These are phyloP conservation scores for Malus hybrid DNA, from an alignment of 331 rosid species.

Conservation along the genomic window DNA sequence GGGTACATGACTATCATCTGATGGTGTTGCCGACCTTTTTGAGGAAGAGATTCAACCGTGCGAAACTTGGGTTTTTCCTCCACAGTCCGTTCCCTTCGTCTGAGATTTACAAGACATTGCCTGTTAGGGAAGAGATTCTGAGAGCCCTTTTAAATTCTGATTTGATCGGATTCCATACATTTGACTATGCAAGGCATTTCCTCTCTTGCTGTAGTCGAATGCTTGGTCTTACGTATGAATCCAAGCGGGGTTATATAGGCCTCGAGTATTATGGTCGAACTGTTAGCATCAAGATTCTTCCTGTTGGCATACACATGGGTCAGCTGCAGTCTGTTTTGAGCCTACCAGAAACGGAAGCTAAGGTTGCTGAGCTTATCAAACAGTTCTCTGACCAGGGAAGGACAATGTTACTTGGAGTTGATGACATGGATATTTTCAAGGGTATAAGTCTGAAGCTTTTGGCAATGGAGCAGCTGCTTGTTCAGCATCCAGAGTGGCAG, in stretches of 20 bases:
- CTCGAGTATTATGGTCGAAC: slow-evolving; percentile 74
- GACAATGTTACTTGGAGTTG: slow-evolving; percentile 64
- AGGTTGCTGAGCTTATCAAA: slow-evolving; percentile 48
- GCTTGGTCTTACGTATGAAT: slow-evolving; percentile 67
- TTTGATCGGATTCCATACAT: slow-evolving; percentile 70
- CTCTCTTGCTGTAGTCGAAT: slow-evolving; percentile 70
- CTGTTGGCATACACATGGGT: slow-evolving; percentile 76
- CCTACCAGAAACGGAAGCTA: slow-evolving; percentile 44
- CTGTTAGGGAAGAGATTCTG: slow-evolving; percentile 61
- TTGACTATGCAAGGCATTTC: slow-evolving; percentile 72
- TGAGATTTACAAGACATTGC: slow-evolving; percentile 64
- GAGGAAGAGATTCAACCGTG: slow-evolving; percentile 72
- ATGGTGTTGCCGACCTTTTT: slow-evolving; percentile 74
- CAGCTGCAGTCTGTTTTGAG: slow-evolving; percentile 62
- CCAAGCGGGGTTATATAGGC: slow-evolving; percentile 70
- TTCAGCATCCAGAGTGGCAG: slow-evolving; percentile 51
- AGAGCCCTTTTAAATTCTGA: slow-evolving; percentile 66
- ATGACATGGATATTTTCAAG: slow-evolving; percentile 73
- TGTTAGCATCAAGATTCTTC: slow-evolving; percentile 68
- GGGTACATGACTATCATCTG: slow-evolving; percentile 77
- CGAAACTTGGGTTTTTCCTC: slow-evolving; percentile 65
- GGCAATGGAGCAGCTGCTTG: slow-evolving; percentile 74
- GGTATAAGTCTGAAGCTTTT: slow-evolving; percentile 73
- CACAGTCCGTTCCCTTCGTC: slow-evolving; percentile 78
- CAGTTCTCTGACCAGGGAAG: slow-evolving; percentile 46